Percentiles rank a stretch among this genome's conserved stretches.
These are phyloP conservation scores for Diplodia scrobiculata DNA, from an alignment of 2,329 filamentous ascomycete genomes.

Conservation along the genomic window DNA sequence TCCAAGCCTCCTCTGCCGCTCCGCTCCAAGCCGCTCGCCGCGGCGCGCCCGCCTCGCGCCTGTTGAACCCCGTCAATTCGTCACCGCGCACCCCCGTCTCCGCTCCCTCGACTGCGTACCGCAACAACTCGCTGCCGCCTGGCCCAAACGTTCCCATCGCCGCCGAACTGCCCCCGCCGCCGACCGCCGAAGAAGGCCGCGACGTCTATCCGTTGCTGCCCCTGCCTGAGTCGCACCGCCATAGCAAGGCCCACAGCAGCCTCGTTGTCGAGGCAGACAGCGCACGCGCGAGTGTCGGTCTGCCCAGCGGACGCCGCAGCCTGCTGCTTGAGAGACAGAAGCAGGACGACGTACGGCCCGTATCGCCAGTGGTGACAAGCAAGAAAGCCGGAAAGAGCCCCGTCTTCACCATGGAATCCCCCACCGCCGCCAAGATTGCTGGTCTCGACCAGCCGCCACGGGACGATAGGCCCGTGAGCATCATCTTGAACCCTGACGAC, in stretches of 20 bases:
- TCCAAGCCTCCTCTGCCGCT: neutral
- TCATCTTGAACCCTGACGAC: slow-evolving; percentile 22
- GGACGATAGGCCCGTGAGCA: slow-evolving; percentile 14
- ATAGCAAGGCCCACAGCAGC: slow-evolving; percentile 51
- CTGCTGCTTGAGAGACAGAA: slow-evolving; percentile 27
- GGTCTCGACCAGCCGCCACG: slow-evolving; percentile 12
- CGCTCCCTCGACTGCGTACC: slow-evolving; percentile 47
- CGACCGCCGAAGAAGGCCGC: slow-evolving; percentile 44
- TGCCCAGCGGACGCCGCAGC: slow-evolving; percentile 48
- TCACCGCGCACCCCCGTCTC: slow-evolving; percentile 53
- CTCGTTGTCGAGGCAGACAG: slow-evolving; percentile 49
- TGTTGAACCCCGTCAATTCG: slow-evolving; percentile 65
- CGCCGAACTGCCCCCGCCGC: slow-evolving; percentile 31
- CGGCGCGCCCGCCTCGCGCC: slow-evolving; percentile 51
- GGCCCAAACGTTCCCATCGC: slow-evolving; percentile 51
- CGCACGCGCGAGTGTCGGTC: slow-evolving; percentile 55
- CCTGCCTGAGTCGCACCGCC: slow-evolving; percentile 59
- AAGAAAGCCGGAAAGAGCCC: slow-evolving; percentile 12
- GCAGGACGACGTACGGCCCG: neutral
- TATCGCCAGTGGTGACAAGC: neutral
- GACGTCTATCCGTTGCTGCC: slow-evolving; percentile 60
- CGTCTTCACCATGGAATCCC: slow-evolving; percentile 16
- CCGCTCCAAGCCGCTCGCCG: slow-evolving; percentile 35
- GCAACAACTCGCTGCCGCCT: slow-evolving; percentile 32
- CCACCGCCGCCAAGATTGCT: slow-evolving; percentile 17